A percentile compares a stretch with the other conserved stretches of the same genome.
These are phyloP conservation scores for Eucalyptus decipiens DNA, from an alignment of 345 rosid genomes.

Conservation along the genomic window DNA sequence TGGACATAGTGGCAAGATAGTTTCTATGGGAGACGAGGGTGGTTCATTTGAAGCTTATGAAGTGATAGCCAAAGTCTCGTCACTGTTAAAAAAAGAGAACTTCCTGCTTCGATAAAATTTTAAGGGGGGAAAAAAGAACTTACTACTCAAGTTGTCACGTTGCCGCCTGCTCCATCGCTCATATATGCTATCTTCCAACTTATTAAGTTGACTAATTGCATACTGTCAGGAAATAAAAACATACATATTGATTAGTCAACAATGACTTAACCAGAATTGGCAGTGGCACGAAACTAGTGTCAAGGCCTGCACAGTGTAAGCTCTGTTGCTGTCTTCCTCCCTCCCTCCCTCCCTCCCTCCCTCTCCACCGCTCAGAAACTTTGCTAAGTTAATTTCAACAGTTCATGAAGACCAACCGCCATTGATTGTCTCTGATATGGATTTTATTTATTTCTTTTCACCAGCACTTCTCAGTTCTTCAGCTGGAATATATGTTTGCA, in stretches of 20 bases:
- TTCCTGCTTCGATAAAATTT: not conserved
- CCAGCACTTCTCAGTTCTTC: not conserved
- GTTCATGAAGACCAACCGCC: not conserved
- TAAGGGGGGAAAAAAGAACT: slow-evolving; percentile 5
- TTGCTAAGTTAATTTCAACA: not conserved
- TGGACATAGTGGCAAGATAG: not conserved
- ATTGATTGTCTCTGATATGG: not conserved
- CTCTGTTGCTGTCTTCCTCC: not conserved
- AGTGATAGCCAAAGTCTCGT: not conserved
- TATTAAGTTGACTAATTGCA: slow-evolving; percentile 88
- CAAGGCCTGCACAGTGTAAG: not conserved
- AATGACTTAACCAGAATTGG: not conserved
- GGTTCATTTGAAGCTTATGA: not conserved
- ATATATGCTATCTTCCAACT: slow-evolving; percentile 91
- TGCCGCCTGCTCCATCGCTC: slow-evolving; percentile 64
- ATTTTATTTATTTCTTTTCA: not conserved
- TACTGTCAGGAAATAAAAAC: slow-evolving; percentile 29
- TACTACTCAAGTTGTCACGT: slow-evolving; percentile 51
- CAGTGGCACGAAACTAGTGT: not conserved
- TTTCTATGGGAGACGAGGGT: not conserved
- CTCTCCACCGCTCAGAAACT: not conserved
- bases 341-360: not conserved
- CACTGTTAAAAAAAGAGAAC: not conserved
- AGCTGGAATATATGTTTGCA: not conserved
- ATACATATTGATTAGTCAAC: not conserved